Conservation (phyloP, 1,139 yeast genomes). For the Zygoascus meyerae region DNA sequence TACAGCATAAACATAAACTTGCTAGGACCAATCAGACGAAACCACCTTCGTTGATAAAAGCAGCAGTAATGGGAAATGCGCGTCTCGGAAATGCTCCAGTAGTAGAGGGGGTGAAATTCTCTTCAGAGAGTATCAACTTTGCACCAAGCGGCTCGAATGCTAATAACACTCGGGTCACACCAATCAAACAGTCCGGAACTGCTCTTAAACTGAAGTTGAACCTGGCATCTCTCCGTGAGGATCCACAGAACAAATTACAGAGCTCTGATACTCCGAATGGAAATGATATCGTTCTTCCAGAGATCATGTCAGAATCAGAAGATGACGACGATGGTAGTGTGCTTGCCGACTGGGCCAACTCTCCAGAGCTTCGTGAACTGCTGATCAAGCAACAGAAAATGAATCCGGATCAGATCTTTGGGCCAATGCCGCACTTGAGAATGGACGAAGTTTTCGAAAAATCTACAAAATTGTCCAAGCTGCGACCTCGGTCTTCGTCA, state of each 20-base stretch:
- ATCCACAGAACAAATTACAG: conserved; percentile 15
- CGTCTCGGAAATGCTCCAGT: conserved; percentile 26
- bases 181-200: conserved; percentile 6
- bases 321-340: conserved; percentile 49
- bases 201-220: conserved; percentile 17
- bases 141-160: conserved; percentile 13
- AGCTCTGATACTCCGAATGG: conserved; percentile 12
- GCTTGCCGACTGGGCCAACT: conserved; percentile 66
- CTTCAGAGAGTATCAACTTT: conserved; percentile 32
- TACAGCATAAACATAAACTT: conserved; percentile 9
- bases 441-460: conserved; percentile 62
- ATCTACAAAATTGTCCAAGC: conserved; percentile 39
- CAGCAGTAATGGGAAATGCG: conserved; percentile 34
- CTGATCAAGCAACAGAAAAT: conserved; percentile 53
- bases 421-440: conserved; percentile 64
- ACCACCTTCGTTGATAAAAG: conserved; percentile 29
- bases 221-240: conserved; percentile 14
- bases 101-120: conserved; percentile 35
- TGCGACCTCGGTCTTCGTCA: conserved; percentile 57
- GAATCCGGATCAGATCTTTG: conserved; percentile 73
- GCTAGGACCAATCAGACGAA: not conserved
- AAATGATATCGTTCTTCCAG: conserved; percentile 37
- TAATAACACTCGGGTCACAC: no score
- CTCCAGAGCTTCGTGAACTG: conserved; percentile 52
- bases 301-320: conserved; percentile 51